phyloP scores from a whole-genome alignment of 2,329 filamentous ascomycete genomes.

The Colletotrichum ledebouriae region DNA sequence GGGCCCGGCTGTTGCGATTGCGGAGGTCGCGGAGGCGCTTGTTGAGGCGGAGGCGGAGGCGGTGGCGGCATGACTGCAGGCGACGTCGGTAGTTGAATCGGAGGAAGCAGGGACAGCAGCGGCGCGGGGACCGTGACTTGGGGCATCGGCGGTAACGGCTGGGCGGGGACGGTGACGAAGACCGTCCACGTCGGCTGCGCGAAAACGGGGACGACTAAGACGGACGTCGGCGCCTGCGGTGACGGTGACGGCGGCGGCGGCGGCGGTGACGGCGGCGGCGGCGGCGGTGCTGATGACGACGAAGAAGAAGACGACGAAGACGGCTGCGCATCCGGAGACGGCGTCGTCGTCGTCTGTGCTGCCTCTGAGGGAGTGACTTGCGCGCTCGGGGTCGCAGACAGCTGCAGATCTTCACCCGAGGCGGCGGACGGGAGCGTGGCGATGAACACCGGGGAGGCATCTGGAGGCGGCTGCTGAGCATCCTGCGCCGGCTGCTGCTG shows the following conservation, averaged over 20 bases:
- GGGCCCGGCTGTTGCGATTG: not conserved
- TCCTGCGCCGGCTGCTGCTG: constrained; percentile 7
- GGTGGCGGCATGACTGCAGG: constrained; percentile 1
- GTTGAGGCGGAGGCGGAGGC: constrained; percentile 1
- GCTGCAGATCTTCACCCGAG: constrained; percentile 2
- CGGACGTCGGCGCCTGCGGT: not conserved
- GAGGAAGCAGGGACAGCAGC: constrained; percentile 14
- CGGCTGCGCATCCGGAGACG: not conserved
- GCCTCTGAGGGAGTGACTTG: not conserved
- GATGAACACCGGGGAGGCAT: constrained; percentile 27
- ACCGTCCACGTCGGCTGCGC: constrained; percentile 15
- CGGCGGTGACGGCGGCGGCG: not conserved
- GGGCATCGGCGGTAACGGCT: not conserved
- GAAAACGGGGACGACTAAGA: constrained; percentile 8
- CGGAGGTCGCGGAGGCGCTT: not conserved
- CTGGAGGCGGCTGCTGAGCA: constrained; percentile 4
- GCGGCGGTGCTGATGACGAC: not conserved
- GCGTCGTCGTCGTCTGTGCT: not conserved
- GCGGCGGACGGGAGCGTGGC: constrained; percentile 30
- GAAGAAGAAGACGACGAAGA: not conserved
- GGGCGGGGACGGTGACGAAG: constrained; percentile 3
- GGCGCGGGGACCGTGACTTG: constrained; percentile 3
- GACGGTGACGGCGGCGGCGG: not conserved
- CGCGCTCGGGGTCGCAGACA: not conserved
- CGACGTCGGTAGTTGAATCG: not conserved